Base-by-base conservation (phyloP, 208 protist species). In the Porcisia hertigi region DNA sequence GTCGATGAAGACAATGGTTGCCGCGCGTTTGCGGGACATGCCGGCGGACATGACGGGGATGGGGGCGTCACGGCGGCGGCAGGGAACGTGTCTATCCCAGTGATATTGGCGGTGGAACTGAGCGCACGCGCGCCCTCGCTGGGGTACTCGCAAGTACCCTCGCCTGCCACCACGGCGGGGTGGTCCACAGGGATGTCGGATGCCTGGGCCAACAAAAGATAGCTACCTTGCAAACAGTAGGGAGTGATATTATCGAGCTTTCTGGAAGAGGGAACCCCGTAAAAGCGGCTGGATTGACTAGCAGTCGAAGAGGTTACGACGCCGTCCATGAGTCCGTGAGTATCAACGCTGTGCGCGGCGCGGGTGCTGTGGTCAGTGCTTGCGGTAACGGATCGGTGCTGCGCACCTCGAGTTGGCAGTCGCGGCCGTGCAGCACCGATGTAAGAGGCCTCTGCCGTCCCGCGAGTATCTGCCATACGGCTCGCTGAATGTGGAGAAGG, bases 221-320 rank as follows among this genome's bases (percentile, higher is more conserved):
- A 23, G 36, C 53, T 72, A 7, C 20, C 49, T 59, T 30, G 69
- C 2, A 62, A 20, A 30, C 36, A 49, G 53, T 47, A 72, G 6
- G 71, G 60, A 12, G 89, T 36, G 65, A 85, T 87, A 0, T 71
- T 34, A 30, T 7, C 45, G 34, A 92, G 78, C 57, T 77, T 86
- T 14, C 69, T 73, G 36, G 71, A 75, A 14, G 76, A 30, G 20
- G 23, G 70, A 49, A 5, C 43, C 53, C 23, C 47, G 36, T 57
- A 67, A 41, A 25, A 1, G n/a, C 54, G 30, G 18, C 12, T 59
- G 34, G 18, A 54, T 16, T 62, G 75, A 66, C 43, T 39, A 7
- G 66, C 2, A 11, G n/a, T 23, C 47, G 49, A 18, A 30, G 14
- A n/a, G 14, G 47, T n/a, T 16, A 43, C 47, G 25, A 52, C 63